phyloP scores from a whole-genome alignment of 1,139 yeast genomes.

The Debaryomyces psychrophilus region DNA sequence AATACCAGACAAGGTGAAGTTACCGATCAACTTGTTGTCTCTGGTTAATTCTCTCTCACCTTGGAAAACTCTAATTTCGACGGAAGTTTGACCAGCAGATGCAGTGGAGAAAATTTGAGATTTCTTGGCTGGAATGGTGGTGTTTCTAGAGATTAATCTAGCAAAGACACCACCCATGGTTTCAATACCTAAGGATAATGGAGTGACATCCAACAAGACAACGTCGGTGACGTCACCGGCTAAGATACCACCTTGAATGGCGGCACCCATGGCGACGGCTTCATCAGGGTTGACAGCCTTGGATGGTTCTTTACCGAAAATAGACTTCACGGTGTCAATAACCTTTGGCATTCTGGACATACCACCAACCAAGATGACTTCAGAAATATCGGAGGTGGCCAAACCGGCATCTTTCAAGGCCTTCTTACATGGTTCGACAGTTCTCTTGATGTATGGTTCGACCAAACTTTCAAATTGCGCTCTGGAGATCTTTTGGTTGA shows the following conservation, averaged over 20 bases:
- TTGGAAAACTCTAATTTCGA: conserved; percentile 95
- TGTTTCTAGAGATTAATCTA: conserved; percentile 90
- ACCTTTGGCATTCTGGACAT: conserved; percentile 99
- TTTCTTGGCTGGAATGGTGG: conserved; percentile 92
- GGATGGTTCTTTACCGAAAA: conserved; percentile 95
- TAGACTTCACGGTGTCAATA: conserved; percentile 88
- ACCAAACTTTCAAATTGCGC: conserved; percentile 91
- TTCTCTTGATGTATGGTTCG: conserved; percentile 88
- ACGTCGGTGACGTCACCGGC: conserved; percentile 99
- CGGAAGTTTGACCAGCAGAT: conserved; percentile 95
- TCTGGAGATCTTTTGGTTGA: conserved; percentile 90
- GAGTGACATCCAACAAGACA: conserved; percentile 89
- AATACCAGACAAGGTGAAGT: conserved; percentile 87
- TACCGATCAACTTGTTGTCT: conserved; percentile 95
- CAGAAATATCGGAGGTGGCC: conserved; percentile 83
- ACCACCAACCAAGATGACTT: conserved; percentile 98
- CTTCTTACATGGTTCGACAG: conserved; percentile 96
- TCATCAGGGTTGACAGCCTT: conserved; percentile 99
- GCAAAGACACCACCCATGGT: conserved; percentile 96
- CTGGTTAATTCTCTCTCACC: conserved; percentile 97
- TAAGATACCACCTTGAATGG: conserved; percentile 98
- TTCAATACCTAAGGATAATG: conserved; percentile 91
- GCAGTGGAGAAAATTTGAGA: conserved; percentile 94
- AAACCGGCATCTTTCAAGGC: conserved; percentile 96
- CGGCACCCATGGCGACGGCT: conserved; percentile 99